Percentiles rank a stretch among this genome's conserved stretches.
These are phyloP conservation scores for Reutealis trisperma DNA, from an alignment of 345 rosid genomes.

Conservation along the genomic window DNA sequence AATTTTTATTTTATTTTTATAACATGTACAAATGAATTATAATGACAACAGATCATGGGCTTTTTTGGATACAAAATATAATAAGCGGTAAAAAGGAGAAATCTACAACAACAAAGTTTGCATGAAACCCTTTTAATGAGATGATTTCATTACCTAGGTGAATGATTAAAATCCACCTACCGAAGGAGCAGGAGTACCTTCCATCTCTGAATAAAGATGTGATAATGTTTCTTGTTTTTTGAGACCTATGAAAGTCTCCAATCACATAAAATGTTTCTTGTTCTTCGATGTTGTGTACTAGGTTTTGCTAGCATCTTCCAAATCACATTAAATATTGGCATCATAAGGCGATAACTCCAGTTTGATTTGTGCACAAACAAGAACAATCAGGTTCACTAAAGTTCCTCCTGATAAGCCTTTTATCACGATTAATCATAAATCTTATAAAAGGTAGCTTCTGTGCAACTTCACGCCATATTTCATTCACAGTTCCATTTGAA, in stretches of 20 bases:
- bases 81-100: background rate
- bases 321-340: background rate
- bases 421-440: constrained; percentile 82
- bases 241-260: background rate
- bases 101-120: constrained; percentile 5
- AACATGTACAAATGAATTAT: constrained; percentile 21
- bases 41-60: background rate
- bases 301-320: background rate
- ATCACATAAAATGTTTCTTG: background rate
- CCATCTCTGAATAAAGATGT: constrained; percentile 1
- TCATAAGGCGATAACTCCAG: constrained; percentile 49
- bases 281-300: background rate
- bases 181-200: background rate
- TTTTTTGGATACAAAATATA: background rate
- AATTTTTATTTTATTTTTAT: constrained; percentile 3
- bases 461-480: constrained; percentile 84
- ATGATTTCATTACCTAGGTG: background rate
- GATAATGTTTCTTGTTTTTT: background rate
- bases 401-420: constrained; percentile 62
- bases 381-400: constrained; percentile 63
- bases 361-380: constrained; percentile 75
- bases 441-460: constrained; percentile 84
- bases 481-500: constrained; percentile 79
- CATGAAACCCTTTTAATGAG: background rate
- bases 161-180: background rate